These are phyloP conservation scores for Phytophthora melonis DNA, from an alignment of 352 stramenopile species.

Conservation along the genomic window DNA sequence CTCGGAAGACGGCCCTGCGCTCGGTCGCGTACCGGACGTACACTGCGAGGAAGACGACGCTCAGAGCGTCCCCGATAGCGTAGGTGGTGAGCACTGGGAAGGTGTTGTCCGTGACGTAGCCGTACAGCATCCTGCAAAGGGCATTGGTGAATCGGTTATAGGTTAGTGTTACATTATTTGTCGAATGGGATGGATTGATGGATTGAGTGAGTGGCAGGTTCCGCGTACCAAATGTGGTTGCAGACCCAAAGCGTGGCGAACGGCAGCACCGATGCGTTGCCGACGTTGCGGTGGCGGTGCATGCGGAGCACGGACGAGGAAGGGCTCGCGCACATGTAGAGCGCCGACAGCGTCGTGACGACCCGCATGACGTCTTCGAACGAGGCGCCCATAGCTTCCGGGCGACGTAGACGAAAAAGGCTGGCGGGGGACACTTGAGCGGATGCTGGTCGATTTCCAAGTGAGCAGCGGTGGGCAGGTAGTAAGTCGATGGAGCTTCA, in stretches of 20 bases:
- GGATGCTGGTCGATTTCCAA: slow-evolving; percentile 33
- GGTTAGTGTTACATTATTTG: slow-evolving; percentile 9
- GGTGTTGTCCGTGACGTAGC: slow-evolving; percentile 54
- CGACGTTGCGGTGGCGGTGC: slow-evolving; percentile 56
- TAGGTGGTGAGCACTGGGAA: slow-evolving; percentile 68
- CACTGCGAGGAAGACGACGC: slow-evolving; percentile 56
- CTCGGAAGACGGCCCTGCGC: slow-evolving; percentile 47
- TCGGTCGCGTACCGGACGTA: slow-evolving; percentile 57
- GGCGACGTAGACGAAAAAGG: slow-evolving; percentile 4
- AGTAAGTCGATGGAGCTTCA: too few relatives aligned
- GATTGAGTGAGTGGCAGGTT: neutral
- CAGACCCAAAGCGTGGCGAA: slow-evolving; percentile 74
- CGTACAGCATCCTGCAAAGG: slow-evolving; percentile 65
- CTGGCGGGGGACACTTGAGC: slow-evolving; percentile 25
- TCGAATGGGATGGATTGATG: too few relatives aligned
- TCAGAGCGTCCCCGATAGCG: slow-evolving; percentile 55
- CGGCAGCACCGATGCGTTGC: slow-evolving; percentile 54
- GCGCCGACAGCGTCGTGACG: slow-evolving; percentile 66
- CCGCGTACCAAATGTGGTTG: slow-evolving; percentile 74
- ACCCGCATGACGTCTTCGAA: slow-evolving; percentile 69
- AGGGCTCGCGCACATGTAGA: slow-evolving; percentile 83
- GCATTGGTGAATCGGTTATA: neutral
- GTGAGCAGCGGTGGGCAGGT: slow-evolving; percentile 7
- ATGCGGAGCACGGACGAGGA: slow-evolving; percentile 58
- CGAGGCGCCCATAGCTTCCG: slow-evolving; percentile 32